phyloP scores from a whole-genome alignment of 1,284 basidiomycete species.

The Termitomyces sp. region DNA sequence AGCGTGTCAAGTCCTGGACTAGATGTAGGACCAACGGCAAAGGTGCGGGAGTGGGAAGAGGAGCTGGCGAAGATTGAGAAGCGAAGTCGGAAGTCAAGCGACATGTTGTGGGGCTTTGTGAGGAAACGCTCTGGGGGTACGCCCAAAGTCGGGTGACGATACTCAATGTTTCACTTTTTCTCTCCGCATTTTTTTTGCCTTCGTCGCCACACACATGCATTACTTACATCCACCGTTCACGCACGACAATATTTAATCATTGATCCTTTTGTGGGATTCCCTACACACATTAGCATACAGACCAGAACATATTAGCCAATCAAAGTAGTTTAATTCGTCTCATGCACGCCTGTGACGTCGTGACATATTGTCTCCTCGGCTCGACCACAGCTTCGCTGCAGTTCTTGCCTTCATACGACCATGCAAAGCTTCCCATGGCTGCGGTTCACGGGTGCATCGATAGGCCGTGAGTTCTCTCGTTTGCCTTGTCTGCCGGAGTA shows the following conservation, averaged over 20 bases:
- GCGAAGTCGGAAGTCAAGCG: constrained; percentile 55
- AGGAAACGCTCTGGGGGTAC: constrained; percentile 34
- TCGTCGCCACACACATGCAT: constrained; percentile 4
- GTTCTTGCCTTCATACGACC: constrained; percentile 5
- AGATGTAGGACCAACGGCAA: constrained; percentile 33
- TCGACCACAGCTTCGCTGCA: background rate
- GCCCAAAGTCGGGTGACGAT: constrained; percentile 18
- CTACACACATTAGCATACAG: background rate
- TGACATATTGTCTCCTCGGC: constrained; percentile 16
- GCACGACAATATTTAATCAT: constrained; percentile 1
- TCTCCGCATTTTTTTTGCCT: constrained; percentile 4
- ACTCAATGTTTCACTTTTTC: constrained; percentile 6
- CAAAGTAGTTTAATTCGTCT: background rate
- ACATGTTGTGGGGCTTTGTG: constrained; percentile 49
- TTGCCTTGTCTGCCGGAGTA: constrained; percentile 3
- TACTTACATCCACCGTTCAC: constrained; percentile 1
- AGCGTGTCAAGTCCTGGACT: constrained; percentile 31
- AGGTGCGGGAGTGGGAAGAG: constrained; percentile 69
- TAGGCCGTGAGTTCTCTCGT: constrained; percentile 42
- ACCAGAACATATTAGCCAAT: background rate
- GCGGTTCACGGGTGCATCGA: constrained; percentile 40
- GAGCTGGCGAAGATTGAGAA: constrained; percentile 69
- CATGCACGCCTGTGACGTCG: constrained; percentile 9
- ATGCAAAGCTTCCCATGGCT: constrained; percentile 50
- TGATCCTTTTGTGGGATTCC: background rate